Percentiles rank a stretch among this genome's conserved stretches.
phyloP scores from a whole-genome alignment of 768 basidiomycete genomes.

The Serendipita vermifera region DNA sequence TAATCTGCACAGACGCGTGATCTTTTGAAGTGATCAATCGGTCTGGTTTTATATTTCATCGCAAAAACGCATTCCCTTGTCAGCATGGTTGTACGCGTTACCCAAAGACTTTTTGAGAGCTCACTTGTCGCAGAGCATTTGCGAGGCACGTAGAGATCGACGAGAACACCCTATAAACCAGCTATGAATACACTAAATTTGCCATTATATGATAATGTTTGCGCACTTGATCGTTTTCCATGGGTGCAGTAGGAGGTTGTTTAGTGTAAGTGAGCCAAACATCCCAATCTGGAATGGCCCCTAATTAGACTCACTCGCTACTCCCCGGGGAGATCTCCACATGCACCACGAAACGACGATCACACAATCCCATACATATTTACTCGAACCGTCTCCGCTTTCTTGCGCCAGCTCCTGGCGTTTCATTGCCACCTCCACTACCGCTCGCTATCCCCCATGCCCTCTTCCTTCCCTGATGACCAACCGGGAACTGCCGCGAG shows the following conservation, averaged over 20 bases:
- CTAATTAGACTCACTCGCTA: background rate
- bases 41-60: slow-evolving; percentile 41
- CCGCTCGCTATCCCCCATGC: too few species aligned
- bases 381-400: background rate
- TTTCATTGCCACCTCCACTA: too few species aligned
- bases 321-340: background rate
- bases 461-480: too few species aligned
- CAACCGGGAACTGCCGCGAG: too few species aligned
- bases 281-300: background rate
- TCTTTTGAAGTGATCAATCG: slow-evolving; percentile 98
- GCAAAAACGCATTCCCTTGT: background rate
- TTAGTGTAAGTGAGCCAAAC: background rate
- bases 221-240: slow-evolving; percentile 87
- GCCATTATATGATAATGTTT: background rate
- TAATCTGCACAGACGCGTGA: slow-evolving; percentile 96
- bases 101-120: slow-evolving; percentile 24
- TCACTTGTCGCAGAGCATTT: slow-evolving; percentile 96
- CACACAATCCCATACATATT: too few species aligned
- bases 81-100: background rate
- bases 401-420: too few species aligned
- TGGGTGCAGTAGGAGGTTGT: slow-evolving; percentile 27
- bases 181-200: background rate
- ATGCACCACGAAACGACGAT: background rate
- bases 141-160: slow-evolving; percentile 99
- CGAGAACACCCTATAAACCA: slow-evolving; percentile 71